A percentile compares a stretch with the other conserved stretches of the same genome.
Conservation (phyloP, 1,139 yeast species). For the Scheffersomyces insectosa region DNA sequence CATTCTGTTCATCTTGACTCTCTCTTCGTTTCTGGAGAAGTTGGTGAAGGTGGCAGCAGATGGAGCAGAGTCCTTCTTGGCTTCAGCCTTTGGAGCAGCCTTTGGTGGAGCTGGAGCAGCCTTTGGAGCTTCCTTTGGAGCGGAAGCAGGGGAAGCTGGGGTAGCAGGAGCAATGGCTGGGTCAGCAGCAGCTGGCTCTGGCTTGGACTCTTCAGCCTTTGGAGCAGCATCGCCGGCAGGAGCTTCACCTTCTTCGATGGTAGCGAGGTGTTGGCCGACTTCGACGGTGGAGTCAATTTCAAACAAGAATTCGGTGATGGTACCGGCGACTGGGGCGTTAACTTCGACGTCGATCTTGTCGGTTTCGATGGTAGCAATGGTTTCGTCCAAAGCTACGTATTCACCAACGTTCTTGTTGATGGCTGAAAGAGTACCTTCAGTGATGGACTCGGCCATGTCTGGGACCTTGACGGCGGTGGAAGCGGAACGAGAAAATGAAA, state of each 20-base stretch:
- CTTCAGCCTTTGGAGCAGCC: constrained; percentile 25
- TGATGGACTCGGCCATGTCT: constrained; percentile 97
- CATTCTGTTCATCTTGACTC: constrained; percentile 99
- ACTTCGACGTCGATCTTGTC: constrained; percentile 98
- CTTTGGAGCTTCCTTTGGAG: constrained; percentile 26
- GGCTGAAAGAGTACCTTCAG: constrained; percentile 92
- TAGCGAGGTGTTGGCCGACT: constrained; percentile 91
- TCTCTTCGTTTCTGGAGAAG: constrained; percentile 82
- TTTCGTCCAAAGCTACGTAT: constrained; percentile 82
- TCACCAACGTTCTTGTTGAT: constrained; percentile 86
- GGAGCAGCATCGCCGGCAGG: constrained; percentile 64
- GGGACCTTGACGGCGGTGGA: constrained; percentile 80
- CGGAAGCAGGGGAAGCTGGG: constrained; percentile 26
- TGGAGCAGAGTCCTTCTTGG: constrained; percentile 21
- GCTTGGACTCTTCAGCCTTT: constrained; percentile 25
- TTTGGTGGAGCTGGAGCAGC: constrained; percentile 24
- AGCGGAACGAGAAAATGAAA: constrained; percentile 31
- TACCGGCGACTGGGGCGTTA: constrained; percentile 92
- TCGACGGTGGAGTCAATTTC: constrained; percentile 90
- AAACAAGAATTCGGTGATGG: constrained; percentile 80
- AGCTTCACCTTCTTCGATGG: constrained; percentile 87
- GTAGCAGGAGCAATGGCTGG: constrained; percentile 10
- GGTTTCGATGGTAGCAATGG: constrained; percentile 95
- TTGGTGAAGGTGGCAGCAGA: constrained; percentile 54
- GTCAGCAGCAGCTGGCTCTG: constrained; percentile 4